A percentile compares a stretch with the other conserved stretches of the same genome.
Evolutionary conservation across 2,329 filamentous ascomycete species (phyloP).

Genomic region (Colletotrichum graminicola): DNA sequence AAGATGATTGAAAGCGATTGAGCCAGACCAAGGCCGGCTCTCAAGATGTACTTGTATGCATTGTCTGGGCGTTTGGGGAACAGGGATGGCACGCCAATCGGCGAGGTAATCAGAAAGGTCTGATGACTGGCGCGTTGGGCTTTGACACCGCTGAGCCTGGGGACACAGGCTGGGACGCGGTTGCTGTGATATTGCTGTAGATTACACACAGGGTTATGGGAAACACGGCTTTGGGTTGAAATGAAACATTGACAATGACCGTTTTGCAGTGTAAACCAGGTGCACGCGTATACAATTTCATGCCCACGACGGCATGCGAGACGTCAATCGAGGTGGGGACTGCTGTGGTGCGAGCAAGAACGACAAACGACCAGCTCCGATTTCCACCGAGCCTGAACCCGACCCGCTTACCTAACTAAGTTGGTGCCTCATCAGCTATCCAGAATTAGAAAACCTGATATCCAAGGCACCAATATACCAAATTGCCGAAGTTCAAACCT

Average conservation of each 20-base stretch:
- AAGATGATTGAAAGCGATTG: conserved; percentile 96
- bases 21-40: conserved; percentile 43
- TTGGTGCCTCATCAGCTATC: conserved; percentile 53
- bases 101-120: conserved; percentile 33
- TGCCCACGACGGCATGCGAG: not conserved
- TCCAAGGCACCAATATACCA: conserved; percentile 57
- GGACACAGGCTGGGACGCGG: conserved; percentile 21
- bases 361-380: conserved; percentile 27
- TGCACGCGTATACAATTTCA: conserved; percentile 9
- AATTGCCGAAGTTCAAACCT: conserved; percentile 55
- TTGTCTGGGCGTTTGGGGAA: conserved; percentile 42
- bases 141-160: conserved; percentile 21
- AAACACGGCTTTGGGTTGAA: conserved; percentile 15
- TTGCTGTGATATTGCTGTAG: conserved; percentile 42
- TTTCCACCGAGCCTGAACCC: conserved; percentile 35
- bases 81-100: conserved; percentile 17
- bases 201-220: conserved; percentile 33
- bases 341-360: not conserved
- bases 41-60: conserved; percentile 25
- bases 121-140: conserved; percentile 28
- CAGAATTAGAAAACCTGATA: not conserved
- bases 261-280: not conserved
- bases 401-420: conserved; percentile 44
- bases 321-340: conserved; percentile 26
- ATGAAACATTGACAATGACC: conserved; percentile 20